phyloP scores from a whole-genome alignment of 306 rosid genomes.

The Prosopis cineraria region DNA sequence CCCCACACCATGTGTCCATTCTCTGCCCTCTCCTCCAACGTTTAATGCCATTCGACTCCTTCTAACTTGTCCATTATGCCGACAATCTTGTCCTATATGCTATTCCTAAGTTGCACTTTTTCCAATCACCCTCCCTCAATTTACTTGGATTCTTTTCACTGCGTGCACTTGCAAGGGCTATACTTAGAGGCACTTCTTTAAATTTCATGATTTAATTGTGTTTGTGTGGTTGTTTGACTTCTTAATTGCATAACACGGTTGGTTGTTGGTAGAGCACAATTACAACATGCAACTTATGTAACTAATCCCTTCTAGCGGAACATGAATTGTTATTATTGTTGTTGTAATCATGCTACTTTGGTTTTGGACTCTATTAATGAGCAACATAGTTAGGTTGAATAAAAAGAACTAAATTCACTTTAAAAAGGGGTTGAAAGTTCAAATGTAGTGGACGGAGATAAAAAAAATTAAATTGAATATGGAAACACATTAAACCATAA shows the following conservation, averaged over 20 bases:
- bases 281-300: too few relatives aligned
- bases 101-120: neutral
- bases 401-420: too few relatives aligned
- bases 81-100: slow-evolving; percentile 11
- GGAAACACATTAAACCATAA: neutral
- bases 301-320: too few relatives aligned
- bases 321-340: too few relatives aligned
- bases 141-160: neutral
- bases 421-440: neutral
- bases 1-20: slow-evolving; percentile 55
- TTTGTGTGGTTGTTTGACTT: neutral
- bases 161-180: neutral
- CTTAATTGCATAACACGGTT: too few relatives aligned
- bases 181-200: neutral
- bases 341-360: too few relatives aligned
- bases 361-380: too few relatives aligned
- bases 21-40: slow-evolving; percentile 31
- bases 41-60: too few relatives aligned
- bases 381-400: too few relatives aligned
- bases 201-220: neutral
- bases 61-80: slow-evolving; percentile 30
- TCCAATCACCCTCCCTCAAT: too few relatives aligned
- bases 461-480: neutral
- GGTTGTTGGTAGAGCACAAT: too few relatives aligned
- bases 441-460: neutral